phyloP scores from a whole-genome alignment of 2,329 filamentous ascomycete genomes.

The Mollisiaceae sp. region DNA sequence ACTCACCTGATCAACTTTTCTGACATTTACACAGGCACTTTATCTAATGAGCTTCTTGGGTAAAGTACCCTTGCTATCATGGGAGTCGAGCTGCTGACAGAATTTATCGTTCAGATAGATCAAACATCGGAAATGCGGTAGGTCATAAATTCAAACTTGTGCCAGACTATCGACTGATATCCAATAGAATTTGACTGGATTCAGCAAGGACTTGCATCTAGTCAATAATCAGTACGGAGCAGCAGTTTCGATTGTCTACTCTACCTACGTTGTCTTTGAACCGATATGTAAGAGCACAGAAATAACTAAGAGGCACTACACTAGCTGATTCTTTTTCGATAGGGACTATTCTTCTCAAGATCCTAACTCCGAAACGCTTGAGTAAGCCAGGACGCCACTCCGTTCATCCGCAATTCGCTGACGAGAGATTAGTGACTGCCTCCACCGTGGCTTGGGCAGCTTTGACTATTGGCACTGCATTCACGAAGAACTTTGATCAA shows the following conservation, averaged over 20 bases:
- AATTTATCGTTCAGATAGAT: not conserved
- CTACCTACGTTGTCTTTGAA: conserved; percentile 19
- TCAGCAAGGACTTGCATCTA: conserved; percentile 11
- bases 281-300: not conserved
- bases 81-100: not conserved
- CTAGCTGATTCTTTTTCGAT: not conserved
- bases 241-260: conserved; percentile 13
- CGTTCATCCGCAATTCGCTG: not conserved
- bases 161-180: not conserved
- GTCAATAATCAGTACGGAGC: conserved; percentile 15
- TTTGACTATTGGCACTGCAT: conserved; percentile 27
- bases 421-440: conserved; percentile 1
- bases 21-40: conserved; percentile 1
- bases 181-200: conserved; percentile 10
- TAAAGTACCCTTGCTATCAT: not conserved
- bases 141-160: not conserved
- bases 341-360: conserved; percentile 15
- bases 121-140: conserved; percentile 15
- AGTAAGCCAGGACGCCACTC: not conserved
- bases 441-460: conserved; percentile 19
- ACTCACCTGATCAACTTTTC: not conserved
- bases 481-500: conserved; percentile 24
- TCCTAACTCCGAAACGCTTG: conserved; percentile 13
- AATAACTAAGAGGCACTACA: not conserved
- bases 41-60: conserved; percentile 17